A percentile compares a stretch with the other conserved stretches of the same genome.
Evolutionary conservation across 208 protist genomes (phyloP).

Genomic region (Trichomonas gallinae): DNA sequence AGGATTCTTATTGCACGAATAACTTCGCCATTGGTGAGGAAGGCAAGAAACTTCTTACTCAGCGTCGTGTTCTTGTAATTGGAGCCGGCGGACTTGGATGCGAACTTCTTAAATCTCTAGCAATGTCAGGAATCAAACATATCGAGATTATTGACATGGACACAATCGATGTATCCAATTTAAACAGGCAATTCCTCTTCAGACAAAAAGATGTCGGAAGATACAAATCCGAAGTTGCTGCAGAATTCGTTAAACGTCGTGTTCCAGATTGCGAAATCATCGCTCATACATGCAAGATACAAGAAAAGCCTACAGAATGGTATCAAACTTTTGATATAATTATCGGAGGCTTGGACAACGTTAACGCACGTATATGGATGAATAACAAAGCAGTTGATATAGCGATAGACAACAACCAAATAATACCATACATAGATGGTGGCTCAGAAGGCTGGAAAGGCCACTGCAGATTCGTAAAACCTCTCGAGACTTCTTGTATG

Average conservation of each 20-base stretch:
- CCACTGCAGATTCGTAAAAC: slow-evolving; percentile 52
- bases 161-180: slow-evolving; percentile 74
- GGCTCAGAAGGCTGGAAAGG: slow-evolving; percentile 87
- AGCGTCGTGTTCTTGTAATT: slow-evolving; percentile 54
- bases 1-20: not conserved
- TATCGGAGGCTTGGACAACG: slow-evolving; percentile 30
- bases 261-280: slow-evolving; percentile 62
- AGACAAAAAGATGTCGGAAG: slow-evolving; percentile 51
- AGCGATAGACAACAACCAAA: slow-evolving; percentile 32
- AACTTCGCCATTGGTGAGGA: not conserved
- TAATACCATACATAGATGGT: slow-evolving; percentile 86
- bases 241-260: slow-evolving; percentile 63
- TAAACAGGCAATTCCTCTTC: slow-evolving; percentile 82
- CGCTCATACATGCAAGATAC: slow-evolving; percentile 29
- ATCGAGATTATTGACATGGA: slow-evolving; percentile 80
- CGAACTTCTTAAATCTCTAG: slow-evolving; percentile 72
- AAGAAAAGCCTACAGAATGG: slow-evolving; percentile 23
- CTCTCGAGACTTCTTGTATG: slow-evolving; percentile 31
- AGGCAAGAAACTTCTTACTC: not conserved
- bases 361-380: slow-evolving; percentile 73
- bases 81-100: slow-evolving; percentile 75
- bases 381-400: slow-evolving; percentile 45
- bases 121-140: slow-evolving; percentile 55
- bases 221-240: slow-evolving; percentile 61
- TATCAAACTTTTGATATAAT: slow-evolving; percentile 30